A percentile compares a stretch with the other conserved stretches of the same genome.
phyloP scores from a whole-genome alignment of 495 filamentous ascomycete species.

The Lasiosphaeria miniovina region DNA sequence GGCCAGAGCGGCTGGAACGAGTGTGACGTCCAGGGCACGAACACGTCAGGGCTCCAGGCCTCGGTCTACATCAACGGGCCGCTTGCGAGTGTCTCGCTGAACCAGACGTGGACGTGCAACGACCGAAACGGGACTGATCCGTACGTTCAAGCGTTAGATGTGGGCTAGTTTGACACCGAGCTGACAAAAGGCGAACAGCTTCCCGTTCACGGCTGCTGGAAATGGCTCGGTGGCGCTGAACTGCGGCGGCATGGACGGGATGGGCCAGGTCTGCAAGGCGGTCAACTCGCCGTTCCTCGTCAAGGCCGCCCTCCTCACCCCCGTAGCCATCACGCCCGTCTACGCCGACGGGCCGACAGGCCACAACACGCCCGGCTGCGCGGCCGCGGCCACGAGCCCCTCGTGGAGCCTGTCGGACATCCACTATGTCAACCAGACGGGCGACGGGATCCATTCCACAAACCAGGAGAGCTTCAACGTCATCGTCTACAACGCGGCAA shows the following conservation, averaged over 20 bases:
- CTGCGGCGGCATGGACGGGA: neutral
- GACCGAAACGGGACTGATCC: constrained; percentile 8
- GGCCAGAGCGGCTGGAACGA: constrained; percentile 9
- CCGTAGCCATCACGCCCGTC: constrained; percentile 22
- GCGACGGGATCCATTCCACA: constrained; percentile 12
- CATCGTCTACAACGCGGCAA: constrained; percentile 22
- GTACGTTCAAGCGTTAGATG: constrained; percentile 1
- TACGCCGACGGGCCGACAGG: constrained; percentile 19
- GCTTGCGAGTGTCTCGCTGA: constrained; percentile 5
- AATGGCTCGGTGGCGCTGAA: constrained; percentile 9
- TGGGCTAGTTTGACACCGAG: too few species aligned
- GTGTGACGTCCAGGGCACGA: neutral
- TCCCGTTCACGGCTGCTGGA: constrained; percentile 19
- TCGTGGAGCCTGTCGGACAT: constrained; percentile 20
- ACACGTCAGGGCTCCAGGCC: neutral
- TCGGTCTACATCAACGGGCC: constrained; percentile 4
- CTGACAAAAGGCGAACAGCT: neutral
- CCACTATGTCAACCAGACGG: constrained; percentile 19
- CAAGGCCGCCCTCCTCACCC: constrained; percentile 18
- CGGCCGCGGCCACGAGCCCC: constrained; percentile 12
- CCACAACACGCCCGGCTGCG: constrained; percentile 17
- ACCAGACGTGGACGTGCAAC: constrained; percentile 23
- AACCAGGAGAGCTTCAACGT: constrained; percentile 19
- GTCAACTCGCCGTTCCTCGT: constrained; percentile 18
- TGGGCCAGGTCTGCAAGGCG: neutral